Percentiles rank a stretch among this genome's conserved stretches.
These are phyloP conservation scores for Lobosporangium transversale DNA, from an alignment of 192 early-diverging fungal species.

Conservation along the genomic window DNA sequence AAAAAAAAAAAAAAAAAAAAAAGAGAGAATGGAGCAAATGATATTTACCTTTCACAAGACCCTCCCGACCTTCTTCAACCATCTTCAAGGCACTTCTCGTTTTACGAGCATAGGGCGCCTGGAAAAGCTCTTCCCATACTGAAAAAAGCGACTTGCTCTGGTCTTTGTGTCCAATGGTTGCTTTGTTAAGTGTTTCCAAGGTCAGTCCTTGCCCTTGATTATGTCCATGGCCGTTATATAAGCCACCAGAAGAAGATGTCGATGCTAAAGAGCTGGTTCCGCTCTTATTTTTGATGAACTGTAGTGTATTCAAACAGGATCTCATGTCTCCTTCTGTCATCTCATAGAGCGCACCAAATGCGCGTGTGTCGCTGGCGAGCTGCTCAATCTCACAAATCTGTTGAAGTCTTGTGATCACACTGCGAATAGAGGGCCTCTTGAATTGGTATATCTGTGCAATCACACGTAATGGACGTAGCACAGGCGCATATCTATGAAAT, in stretches of 20 bases:
- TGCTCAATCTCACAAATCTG: conserved; percentile 84
- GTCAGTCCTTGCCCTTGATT: conserved; percentile 40
- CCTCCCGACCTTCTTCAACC: conserved; percentile 39
- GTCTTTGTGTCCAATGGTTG: conserved; percentile 82
- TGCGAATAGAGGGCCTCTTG: conserved; percentile 66
- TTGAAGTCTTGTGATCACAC: conserved; percentile 79
- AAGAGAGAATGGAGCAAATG: neutral
- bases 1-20: no score
- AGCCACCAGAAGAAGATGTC: neutral
- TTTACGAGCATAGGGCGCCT: conserved; percentile 38
- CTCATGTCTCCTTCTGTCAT: conserved; percentile 89
- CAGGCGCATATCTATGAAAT: conserved; percentile 79
- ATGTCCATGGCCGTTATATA: conserved; percentile 8
- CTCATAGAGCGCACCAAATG: conserved; percentile 79
- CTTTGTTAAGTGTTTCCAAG: conserved; percentile 57
- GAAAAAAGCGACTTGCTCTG: conserved; percentile 76
- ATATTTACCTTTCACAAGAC: conserved; percentile 34
- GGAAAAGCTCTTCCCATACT: conserved; percentile 90
- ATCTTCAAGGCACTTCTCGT: conserved; percentile 37
- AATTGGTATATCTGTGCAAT: conserved; percentile 81
- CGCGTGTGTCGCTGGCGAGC: conserved; percentile 76
- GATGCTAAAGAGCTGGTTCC: conserved; percentile 1
- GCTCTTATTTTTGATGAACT: conserved; percentile 61
- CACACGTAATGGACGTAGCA: conserved; percentile 83
- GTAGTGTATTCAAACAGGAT: conserved; percentile 88